Conservation (phyloP, 805 yeast species). For the Jamesozyma rosinii region DNA sequence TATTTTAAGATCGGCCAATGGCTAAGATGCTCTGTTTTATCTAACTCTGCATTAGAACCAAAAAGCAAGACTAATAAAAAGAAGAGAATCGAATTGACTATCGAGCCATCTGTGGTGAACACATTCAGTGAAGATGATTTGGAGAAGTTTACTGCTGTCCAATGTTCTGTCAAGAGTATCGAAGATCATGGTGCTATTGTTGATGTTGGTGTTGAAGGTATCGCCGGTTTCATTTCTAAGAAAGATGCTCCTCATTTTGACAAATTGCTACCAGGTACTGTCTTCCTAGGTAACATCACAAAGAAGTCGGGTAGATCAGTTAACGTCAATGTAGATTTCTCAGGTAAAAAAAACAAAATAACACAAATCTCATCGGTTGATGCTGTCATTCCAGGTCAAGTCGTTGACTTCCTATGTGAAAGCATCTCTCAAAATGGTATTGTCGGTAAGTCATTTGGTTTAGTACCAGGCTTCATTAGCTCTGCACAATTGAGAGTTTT, state of each 20-base stretch:
- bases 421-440: conserved; percentile 55
- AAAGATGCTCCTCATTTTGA: conserved; percentile 46
- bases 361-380: conserved; percentile 62
- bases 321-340: conserved; percentile 45
- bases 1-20: conserved; percentile 71
- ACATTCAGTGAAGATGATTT: conserved; percentile 58
- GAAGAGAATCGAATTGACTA: conserved; percentile 59
- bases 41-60: conserved; percentile 37
- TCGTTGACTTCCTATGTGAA: conserved; percentile 64
- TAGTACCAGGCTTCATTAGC: conserved; percentile 62
- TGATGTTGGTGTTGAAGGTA: conserved; percentile 51
- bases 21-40: conserved; percentile 72
- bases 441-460: conserved; percentile 62
- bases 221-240: conserved; percentile 66
- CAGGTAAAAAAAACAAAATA: conserved; percentile 39
- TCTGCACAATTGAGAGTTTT: conserved; percentile 53
- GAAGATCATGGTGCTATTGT: conserved; percentile 90
- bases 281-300: conserved; percentile 51
- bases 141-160: conserved; percentile 51
- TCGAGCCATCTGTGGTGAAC: conserved; percentile 71
- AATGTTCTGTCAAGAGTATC: conserved; percentile 64
- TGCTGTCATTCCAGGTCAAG: conserved; percentile 75
- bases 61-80: conserved; percentile 34
- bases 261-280: conserved; percentile 49
- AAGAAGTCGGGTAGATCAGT: conserved; percentile 38